Evolutionary conservation across 2,329 filamentous ascomycete species (phyloP), one percentile per base, ranked within the genome.

Genomic region (Talaromyces pinophilus): DNA sequence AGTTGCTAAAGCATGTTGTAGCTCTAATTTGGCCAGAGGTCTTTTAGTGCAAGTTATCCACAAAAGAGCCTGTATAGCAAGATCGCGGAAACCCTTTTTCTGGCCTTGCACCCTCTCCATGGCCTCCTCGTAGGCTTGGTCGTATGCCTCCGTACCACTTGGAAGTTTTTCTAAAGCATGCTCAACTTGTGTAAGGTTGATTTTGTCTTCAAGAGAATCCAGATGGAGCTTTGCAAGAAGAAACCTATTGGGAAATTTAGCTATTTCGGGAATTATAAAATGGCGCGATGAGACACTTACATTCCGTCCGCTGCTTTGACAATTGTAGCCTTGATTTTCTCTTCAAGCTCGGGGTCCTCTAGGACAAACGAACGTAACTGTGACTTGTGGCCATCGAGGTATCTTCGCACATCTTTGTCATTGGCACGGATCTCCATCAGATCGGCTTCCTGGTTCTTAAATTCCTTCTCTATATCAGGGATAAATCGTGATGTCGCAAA

Each of bases 61-160:
- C 0, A 72, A 72, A 0, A 84, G 65, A 3, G 75, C 72, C 25
- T 78, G 65, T 5, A 73, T 78, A 0, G 83, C 83, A 48, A 83
- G 72, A 0, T 76, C 64, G n/a, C 52, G 44, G 10, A 75, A 68
- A 3, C 75, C 77, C 0, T 59, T 1, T 0, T 70, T 15, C 54
- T 85, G 83, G 0, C 69, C 65, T 13, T 78, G 61, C 22, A 86
- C 83, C 22, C 83, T 73, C 1, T 78, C 46, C 72, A 85, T 80
- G 0, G 79, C 77, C 0, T 78, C 66, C 0, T 76, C 66, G 57
- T 86, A 87, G 0, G 79, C 78, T 10, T 69, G 8, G n/a, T 80
- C 71, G 13, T 81, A 79, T 5, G 72, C 74, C 17, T 71, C 63
- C 4, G 72, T 70, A 5, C 76, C 77, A 11, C 50, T 74, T 0